Evolutionary conservation across 208 protist species (phyloP), one percentile per base, ranked within the genome.

Genomic region (Sergeia podlipaevii): DNA sequence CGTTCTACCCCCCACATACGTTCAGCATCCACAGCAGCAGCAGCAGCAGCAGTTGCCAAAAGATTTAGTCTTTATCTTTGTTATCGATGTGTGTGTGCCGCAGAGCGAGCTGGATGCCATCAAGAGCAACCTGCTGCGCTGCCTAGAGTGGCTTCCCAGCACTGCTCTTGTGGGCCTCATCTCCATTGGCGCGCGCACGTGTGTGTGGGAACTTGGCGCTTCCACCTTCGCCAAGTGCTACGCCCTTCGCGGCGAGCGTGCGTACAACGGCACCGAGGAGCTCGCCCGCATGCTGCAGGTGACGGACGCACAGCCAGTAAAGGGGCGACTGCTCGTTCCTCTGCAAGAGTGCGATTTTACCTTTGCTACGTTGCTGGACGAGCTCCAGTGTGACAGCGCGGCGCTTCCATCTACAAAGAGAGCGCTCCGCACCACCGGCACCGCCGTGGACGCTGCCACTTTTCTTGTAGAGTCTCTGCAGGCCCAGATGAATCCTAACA

Each of bases 121-220:
- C 15, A 97, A 95, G 49, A 80, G 87, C 32, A 81, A 95, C 26
- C 76, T 99, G 28, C 49, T 93, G 33, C 70, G 89, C 66, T 94
- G 77, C 6, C 75, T 99, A n/a, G 77, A 83, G 41, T 80, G 97
- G 30, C 66, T 99, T 20, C 98, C 98, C 5, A 63, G 83, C 41
- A 79, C 96, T 56, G 81, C 97, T 1, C 75, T 98, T 13, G 90
- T 99, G 18, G 98, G 98, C 15, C 74, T 98, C 15, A 96, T 99
- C 51, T 98, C 97, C 2, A 99, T 97, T 65, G 98, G 97, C 15
- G 85, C 93, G 5, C 96, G 81, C 23, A 87, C 98, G 39, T 54
- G 60, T 0, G 75, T 95, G 28, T 91, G 88, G 80, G 83, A 97
- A 47, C 53, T 97, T 10, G 66, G 72, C 38, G 47, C 32, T 21